A percentile compares a stretch with the other conserved stretches of the same genome.
phyloP scores from a whole-genome alignment of 805 yeast species.

The Metschnikowia arizonensis region DNA sequence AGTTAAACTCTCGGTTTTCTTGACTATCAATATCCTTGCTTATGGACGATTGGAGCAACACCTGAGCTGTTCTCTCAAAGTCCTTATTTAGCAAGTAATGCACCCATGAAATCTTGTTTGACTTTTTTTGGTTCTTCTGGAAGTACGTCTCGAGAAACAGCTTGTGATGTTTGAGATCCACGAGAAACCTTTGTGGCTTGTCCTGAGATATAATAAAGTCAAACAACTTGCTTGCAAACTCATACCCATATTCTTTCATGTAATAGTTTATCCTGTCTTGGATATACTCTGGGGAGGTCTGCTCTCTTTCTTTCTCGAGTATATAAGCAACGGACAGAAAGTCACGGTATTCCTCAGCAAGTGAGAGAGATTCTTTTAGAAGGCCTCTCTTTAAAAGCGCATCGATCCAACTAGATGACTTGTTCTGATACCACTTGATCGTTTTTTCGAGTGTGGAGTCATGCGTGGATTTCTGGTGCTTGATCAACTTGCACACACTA shows the following conservation, averaged over 20 bases:
- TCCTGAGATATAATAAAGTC: slow-evolving; percentile 51
- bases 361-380: slow-evolving; percentile 50
- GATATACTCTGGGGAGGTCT: slow-evolving; percentile 18
- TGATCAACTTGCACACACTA: slow-evolving; percentile 32
- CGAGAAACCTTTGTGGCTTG: slow-evolving; percentile 50
- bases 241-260: slow-evolving; percentile 60
- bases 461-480: slow-evolving; percentile 28
- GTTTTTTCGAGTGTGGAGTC: slow-evolving; percentile 28
- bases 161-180: slow-evolving; percentile 52
- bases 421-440: slow-evolving; percentile 29
- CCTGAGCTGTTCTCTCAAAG: slow-evolving; percentile 47
- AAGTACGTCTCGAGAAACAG: slow-evolving; percentile 52
- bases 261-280: slow-evolving; percentile 41
- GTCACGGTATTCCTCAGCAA: slow-evolving; percentile 67
- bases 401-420: slow-evolving; percentile 52
- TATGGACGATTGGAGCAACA: slow-evolving; percentile 42
- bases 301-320: slow-evolving; percentile 31
- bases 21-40: slow-evolving; percentile 35
- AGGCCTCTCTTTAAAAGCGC: slow-evolving; percentile 49
- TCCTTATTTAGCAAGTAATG: slow-evolving; percentile 51
- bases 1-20: slow-evolving; percentile 49
- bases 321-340: slow-evolving; percentile 57
- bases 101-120: slow-evolving; percentile 68
- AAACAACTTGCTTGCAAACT: slow-evolving; percentile 64
- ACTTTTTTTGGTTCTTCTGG: slow-evolving; percentile 33